These are phyloP conservation scores for Pseudogymnoascus sp. DNA, from an alignment of 2,329 filamentous ascomycete species.

Conservation along the genomic window DNA sequence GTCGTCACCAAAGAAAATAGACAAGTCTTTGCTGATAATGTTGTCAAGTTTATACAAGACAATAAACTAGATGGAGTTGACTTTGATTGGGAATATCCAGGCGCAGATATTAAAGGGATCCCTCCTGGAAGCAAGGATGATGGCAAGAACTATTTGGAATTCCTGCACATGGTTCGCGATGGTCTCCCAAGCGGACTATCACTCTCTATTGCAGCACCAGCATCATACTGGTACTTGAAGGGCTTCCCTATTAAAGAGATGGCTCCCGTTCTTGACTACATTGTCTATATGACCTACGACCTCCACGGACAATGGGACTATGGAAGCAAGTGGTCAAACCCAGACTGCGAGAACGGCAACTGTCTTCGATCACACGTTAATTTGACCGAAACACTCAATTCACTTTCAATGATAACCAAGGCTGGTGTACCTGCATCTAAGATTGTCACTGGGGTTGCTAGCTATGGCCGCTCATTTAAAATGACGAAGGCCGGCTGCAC, in stretches of 20 bases:
- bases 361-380: conserved; percentile 31
- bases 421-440: conserved; percentile 24
- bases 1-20: conserved; percentile 29
- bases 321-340: conserved; percentile 18
- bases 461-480: conserved; percentile 29
- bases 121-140: conserved; percentile 25
- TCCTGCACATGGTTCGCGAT: conserved; percentile 24
- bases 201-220: no score
- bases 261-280: neutral
- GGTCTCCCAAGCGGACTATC: conserved; percentile 15
- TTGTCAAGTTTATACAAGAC: conserved; percentile 28
- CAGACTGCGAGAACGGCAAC: conserved; percentile 26
- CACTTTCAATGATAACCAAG: conserved; percentile 33
- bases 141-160: conserved; percentile 28
- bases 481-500: conserved; percentile 27
- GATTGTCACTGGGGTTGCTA: conserved; percentile 27
- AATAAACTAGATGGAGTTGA: conserved; percentile 28
- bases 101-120: conserved; percentile 30
- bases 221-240: neutral
- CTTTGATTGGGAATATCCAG: conserved; percentile 36
- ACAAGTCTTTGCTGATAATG: conserved; percentile 25
- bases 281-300: conserved; percentile 19
- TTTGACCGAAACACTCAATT: conserved; percentile 27
- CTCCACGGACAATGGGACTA: conserved; percentile 35
- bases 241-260: neutral